A percentile compares a stretch with the other conserved stretches of the same genome.
phyloP scores from a whole-genome alignment of 345 rosid genomes.

The Reutealis trisperma region DNA sequence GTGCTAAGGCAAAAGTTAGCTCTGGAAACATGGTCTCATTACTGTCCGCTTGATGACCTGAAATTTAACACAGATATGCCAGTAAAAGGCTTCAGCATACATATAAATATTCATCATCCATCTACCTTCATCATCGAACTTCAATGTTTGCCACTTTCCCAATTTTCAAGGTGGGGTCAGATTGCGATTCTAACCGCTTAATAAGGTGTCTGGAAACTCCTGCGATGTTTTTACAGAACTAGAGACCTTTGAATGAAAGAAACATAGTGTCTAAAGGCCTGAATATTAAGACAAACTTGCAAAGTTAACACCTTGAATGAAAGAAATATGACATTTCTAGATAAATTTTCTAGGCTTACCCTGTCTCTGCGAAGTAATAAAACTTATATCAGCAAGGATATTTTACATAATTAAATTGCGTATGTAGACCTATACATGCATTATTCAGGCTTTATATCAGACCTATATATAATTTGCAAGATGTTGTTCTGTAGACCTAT shows the following conservation, averaged over 20 bases:
- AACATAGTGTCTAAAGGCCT: not conserved
- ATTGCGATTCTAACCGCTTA: not conserved
- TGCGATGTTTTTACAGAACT: too few species aligned
- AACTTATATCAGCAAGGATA: too few species aligned
- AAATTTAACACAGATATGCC: not conserved
- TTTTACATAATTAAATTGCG: too few species aligned
- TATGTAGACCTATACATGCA: too few species aligned
- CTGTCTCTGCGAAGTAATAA: not conserved
- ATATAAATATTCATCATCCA: not conserved
- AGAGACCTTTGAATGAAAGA: not conserved
- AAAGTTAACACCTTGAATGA: not conserved
- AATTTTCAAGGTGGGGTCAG: not conserved
- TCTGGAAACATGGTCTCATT: not conserved
- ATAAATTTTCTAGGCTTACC: not conserved
- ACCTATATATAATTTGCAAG: too few species aligned
- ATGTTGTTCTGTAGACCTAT: too few species aligned
- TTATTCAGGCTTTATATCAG: too few species aligned
- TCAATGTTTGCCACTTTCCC: conserved; percentile 4
- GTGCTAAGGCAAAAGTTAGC: not conserved
- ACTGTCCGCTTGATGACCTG: not conserved
- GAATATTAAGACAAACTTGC: not conserved
- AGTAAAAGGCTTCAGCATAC: not conserved
- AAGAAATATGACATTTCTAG: not conserved
- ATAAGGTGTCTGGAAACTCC: not conserved
- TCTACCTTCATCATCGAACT: not conserved